Evolutionary conservation across 192 early-diverging fungal species (phyloP).

Genomic region (Coemansia furcata): DNA sequence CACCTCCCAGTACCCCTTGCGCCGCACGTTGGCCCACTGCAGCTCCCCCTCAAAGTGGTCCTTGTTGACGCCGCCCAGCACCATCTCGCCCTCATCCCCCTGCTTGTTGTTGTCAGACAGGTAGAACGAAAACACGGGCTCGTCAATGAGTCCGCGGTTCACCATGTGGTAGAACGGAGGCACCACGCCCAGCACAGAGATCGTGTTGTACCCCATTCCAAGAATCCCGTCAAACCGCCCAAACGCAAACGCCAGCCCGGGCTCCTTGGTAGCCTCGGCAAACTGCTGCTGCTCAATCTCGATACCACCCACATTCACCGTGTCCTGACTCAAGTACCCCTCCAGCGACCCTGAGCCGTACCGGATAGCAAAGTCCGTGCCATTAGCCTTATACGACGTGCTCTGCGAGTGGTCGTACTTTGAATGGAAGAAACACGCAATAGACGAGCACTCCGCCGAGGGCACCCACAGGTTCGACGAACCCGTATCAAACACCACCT

Average conservation of each 20-base stretch:
- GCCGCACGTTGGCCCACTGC: conserved; percentile 79
- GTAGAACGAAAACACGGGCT: conserved; percentile 90
- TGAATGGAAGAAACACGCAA: conserved; percentile 93
- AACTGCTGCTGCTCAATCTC: conserved; percentile 74
- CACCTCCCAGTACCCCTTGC: conserved; percentile 98
- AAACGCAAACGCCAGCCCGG: conserved; percentile 91
- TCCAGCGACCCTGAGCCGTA: conserved; percentile 94
- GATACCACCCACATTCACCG: conserved; percentile 71
- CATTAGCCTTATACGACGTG: conserved; percentile 79
- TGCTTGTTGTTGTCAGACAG: conserved; percentile 69
- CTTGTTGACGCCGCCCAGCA: conserved; percentile 82
- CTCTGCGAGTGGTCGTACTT: conserved; percentile 84
- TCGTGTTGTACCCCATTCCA: conserved; percentile 86
- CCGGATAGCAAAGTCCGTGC: conserved; percentile 91
- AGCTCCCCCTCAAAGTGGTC: conserved; percentile 70
- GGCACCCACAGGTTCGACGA: conserved; percentile 97
- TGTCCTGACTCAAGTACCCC: conserved; percentile 88
- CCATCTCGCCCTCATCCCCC: conserved; percentile 74
- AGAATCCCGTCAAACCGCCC: conserved; percentile 98
- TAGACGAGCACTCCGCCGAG: conserved; percentile 86
- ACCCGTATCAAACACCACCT: conserved; percentile 92
- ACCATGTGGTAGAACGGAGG: conserved; percentile 96
- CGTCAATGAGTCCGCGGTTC: conserved; percentile 72
- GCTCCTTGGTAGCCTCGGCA: conserved; percentile 96
- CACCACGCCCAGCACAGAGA: conserved; percentile 82